Base-by-base conservation (phyloP, 1,284 basidiomycete genomes). In the Paramarasmius palmivorus region DNA sequence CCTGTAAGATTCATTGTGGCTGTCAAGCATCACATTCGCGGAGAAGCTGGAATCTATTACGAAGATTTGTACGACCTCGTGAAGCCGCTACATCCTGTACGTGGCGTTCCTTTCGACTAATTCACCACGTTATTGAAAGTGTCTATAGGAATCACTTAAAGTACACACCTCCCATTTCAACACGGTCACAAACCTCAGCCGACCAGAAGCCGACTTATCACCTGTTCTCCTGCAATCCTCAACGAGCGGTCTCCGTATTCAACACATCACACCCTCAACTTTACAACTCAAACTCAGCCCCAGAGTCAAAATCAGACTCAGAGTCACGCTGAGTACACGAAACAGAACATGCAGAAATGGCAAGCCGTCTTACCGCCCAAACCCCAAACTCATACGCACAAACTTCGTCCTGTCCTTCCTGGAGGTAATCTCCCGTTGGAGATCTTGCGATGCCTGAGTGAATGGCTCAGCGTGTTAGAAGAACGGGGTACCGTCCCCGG, bases 1-100 rank as follows among this genome's bases (percentile, higher is more conserved):
- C n/a, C n/a, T n/a, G n/a, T n/a, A n/a, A 84, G 83, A 2, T 85
- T 79, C 57, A 70, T 76, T 3, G 73, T 86, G 17, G 74, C 84
- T 0, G 57, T 86, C 14, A 87, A 87, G 62, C 85, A 87, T 62
- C 83, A 86, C 61, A 66, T 87, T 20, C 73, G 84, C 62, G 80
- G 79, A 1, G 83, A 84, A 65, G 65, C 73, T 19, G 81, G 82
- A 0, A 82, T 84, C 19, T 82, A 82, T 55, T 84, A 81, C 55
- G 77, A 83, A 57, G 84, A 85, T 58, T 67, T 86, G 1, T 86
- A 84, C 58, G 72, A 73, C 36, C 68, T 84, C 3, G 61, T 78
- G 45, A 64, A 68, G 12, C 74, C 75, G 8, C 64, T 76, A 29
- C 75, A 76, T 58, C 74, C 73, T 17, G 73, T 74, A 55, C 54